Percentiles rank a stretch among this genome's conserved stretches.
Conservation (phyloP, 768 basidiomycete genomes). For the Suillus americanus region DNA sequence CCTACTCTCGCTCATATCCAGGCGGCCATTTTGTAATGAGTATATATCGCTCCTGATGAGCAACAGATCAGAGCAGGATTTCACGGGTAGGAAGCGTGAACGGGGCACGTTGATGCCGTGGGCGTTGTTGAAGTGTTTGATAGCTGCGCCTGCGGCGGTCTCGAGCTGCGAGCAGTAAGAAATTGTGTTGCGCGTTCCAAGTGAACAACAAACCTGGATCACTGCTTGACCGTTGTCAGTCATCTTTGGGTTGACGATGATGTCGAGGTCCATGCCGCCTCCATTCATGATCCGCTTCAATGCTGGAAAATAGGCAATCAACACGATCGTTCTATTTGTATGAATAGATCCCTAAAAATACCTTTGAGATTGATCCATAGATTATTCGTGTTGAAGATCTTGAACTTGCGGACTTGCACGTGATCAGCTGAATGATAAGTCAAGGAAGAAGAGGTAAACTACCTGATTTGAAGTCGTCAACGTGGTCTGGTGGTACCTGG, state of each 20-base stretch:
- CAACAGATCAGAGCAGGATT: conserved; percentile 84
- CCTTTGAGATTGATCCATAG: conserved; percentile 79
- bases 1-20: conserved; percentile 78
- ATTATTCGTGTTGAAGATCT: conserved; percentile 90
- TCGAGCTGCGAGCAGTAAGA: conserved; percentile 52
- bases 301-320: conserved; percentile 41
- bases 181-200: conserved; percentile 8
- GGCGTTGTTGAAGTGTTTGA: conserved; percentile 90
- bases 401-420: conserved; percentile 76
- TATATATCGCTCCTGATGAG: conserved; percentile 94
- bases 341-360: conserved; percentile 24
- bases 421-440: conserved; percentile 4
- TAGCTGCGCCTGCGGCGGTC: conserved; percentile 90
- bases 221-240: conserved; percentile 86
- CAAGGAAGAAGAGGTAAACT: conserved; percentile 12
- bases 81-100: conserved; percentile 89
- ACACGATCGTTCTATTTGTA: not conserved
- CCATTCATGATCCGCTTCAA: conserved; percentile 88
- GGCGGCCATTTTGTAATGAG: conserved; percentile 83
- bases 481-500: conserved; percentile 90
- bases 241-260: conserved; percentile 90
- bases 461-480: conserved; percentile 92
- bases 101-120: conserved; percentile 96
- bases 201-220: conserved; percentile 54
- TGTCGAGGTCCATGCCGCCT: conserved; percentile 88